A percentile compares a stretch with the other conserved stretches of the same genome.
Evolutionary conservation across 2,329 filamentous ascomycete genomes (phyloP).

Genomic region (Fusarium sublunatum): DNA sequence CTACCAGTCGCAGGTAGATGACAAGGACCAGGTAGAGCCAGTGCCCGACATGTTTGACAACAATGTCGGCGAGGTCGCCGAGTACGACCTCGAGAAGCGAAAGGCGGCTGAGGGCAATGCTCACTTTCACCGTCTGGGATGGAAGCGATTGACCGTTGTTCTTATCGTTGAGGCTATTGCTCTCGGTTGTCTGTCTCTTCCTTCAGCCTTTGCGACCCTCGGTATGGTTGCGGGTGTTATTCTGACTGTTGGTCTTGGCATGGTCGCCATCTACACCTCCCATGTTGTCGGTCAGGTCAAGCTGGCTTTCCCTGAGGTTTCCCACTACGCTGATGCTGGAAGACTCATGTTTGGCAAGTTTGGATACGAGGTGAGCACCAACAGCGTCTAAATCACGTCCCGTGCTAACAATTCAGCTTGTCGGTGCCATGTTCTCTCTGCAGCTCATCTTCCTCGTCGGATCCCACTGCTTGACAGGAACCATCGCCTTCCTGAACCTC

Average conservation of each 20-base stretch:
- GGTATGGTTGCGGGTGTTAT: conserved; percentile 65
- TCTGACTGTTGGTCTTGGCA: conserved; percentile 55
- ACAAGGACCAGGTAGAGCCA: conserved; percentile 17
- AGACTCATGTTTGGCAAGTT: conserved; percentile 68
- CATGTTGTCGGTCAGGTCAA: conserved; percentile 62
- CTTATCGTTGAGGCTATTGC: conserved; percentile 69
- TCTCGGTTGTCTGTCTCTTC: conserved; percentile 64
- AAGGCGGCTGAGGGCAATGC: conserved; percentile 59
- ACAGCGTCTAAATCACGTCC: background rate
- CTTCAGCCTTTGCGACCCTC: conserved; percentile 62
- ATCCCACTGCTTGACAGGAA: conserved; percentile 77
- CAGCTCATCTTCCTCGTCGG: conserved; percentile 77
- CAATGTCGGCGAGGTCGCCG: conserved; percentile 49
- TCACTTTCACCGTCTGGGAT: conserved; percentile 65
- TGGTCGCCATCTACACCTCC: conserved; percentile 61
- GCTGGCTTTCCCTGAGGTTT: conserved; percentile 65
- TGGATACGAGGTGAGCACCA: conserved; percentile 61
- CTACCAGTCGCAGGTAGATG: conserved; percentile 16
- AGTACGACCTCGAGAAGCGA: conserved; percentile 61
- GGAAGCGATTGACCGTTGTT: conserved; percentile 67
- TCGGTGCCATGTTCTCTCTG: conserved; percentile 70
- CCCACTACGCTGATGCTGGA: conserved; percentile 76
- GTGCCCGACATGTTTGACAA: conserved; percentile 45
- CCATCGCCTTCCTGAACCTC: conserved; percentile 74
- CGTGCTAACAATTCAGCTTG: conserved; percentile 49